These are phyloP conservation scores for Ceriops tagal DNA, from an alignment of 345 rosid genomes.

Conservation along the genomic window DNA sequence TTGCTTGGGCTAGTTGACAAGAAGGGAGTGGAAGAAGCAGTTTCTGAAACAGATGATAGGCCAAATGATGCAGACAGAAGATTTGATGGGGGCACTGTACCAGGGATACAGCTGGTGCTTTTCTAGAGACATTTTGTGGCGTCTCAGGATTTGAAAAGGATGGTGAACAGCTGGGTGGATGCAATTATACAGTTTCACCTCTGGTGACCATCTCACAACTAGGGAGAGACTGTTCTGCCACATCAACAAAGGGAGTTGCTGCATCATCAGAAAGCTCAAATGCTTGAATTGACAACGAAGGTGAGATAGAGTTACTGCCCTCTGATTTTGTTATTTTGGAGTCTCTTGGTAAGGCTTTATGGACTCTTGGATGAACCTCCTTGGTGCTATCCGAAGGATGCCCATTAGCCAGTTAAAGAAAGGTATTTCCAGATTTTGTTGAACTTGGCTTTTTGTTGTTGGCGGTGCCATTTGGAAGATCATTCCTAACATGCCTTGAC, in stretches of 20 bases:
- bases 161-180: conserved; percentile 33
- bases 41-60: conserved; percentile 44
- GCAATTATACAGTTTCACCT: conserved; percentile 36
- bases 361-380: conserved; percentile 37
- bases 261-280: conserved; percentile 31
- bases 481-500: conserved; percentile 48
- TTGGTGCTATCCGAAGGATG: conserved; percentile 19
- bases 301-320: conserved; percentile 68
- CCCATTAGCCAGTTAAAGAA: conserved; percentile 28
- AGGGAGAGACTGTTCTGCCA: conserved; percentile 40
- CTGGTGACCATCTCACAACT: conserved; percentile 33
- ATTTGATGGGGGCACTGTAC: conserved; percentile 28
- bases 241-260: conserved; percentile 43
- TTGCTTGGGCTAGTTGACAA: conserved; percentile 31
- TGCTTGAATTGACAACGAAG: conserved; percentile 71
- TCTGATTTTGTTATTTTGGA: conserved; percentile 60
- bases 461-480: conserved; percentile 37
- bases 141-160: conserved; percentile 26
- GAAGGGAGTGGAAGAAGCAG: conserved; percentile 30
- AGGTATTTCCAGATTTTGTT: conserved; percentile 14
- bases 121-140: conserved; percentile 31
- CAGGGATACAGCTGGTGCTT: conserved; percentile 36
- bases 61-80: conserved; percentile 35
- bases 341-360: conserved; percentile 36
- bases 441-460: conserved; percentile 34